Base-by-base conservation (phyloP, 306 rosid genomes). In the Acacia confusa region DNA sequence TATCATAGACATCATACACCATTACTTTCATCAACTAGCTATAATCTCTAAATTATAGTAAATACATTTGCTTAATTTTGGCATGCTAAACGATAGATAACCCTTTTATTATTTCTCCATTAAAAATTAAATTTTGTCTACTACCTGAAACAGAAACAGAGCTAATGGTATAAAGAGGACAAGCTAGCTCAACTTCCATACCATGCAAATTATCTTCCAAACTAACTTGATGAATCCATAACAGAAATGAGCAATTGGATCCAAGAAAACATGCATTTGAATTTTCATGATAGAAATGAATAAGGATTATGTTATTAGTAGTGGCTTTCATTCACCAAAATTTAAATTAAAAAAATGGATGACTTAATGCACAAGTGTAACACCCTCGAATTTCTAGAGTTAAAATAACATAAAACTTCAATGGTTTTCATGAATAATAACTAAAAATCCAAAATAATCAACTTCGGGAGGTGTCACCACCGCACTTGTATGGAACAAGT, bases 141-240 rank as follows among this genome's bases (percentile, higher is more conserved):
- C n/a, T 36, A 40, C 53, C 19, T 55, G 45, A 70, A 73, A n/a
- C 15, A 34, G 27, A 61, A 69, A 19, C 32, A 2, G 28, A 74
- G 61, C 40, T 53, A 38, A 61, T 34, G 57, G 72, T 40, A 38
- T n/a, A 40, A 75, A 70, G 70, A 80, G 55, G 60, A 65, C 48
- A 48, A 36, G 67, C 24, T 15, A 15, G 11, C 11, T 45, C 71
- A 55, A 68, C 36, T 10, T 44, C 8, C 55, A 43, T 74, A 53
- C 12, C 27, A n/a, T 27, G 50, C 67, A 67, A 40, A 74, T 30
- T 47, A 9, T 44, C 20, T 14, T 64, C 17, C 70, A 16, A n/a
- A 50, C 57, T 27, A 45, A 30, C 40, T 43, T 13, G 4, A 20
- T 43, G 19, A 25, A 19, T 60, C 43, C 43, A 64, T 15, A 64